phyloP scores from a whole-genome alignment of 2,329 filamentous ascomycete genomes.

The Coleophoma cylindrospora region DNA sequence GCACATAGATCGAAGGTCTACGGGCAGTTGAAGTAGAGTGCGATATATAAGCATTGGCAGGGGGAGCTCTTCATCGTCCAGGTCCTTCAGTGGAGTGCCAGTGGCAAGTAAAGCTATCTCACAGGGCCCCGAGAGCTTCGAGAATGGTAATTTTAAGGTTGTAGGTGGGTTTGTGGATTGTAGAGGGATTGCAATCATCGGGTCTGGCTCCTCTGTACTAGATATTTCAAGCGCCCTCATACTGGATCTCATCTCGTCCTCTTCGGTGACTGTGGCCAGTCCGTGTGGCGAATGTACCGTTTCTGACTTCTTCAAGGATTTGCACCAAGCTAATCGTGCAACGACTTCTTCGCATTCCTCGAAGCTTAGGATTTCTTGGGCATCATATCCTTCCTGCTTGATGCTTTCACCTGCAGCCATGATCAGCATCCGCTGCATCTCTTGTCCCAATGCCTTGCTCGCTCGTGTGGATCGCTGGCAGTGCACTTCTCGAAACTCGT shows the following conservation, averaged over 20 bases:
- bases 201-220: slow-evolving; percentile 9
- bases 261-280: slow-evolving; percentile 50
- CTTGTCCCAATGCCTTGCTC: slow-evolving; percentile 65
- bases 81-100: slow-evolving; percentile 45
- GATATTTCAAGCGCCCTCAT: slow-evolving; percentile 18
- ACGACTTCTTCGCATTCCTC: slow-evolving; percentile 79
- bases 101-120: slow-evolving; percentile 71
- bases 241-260: slow-evolving; percentile 41
- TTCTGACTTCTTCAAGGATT: slow-evolving; percentile 15
- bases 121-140: slow-evolving; percentile 66
- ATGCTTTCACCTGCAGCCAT: slow-evolving; percentile 30
- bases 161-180: slow-evolving; percentile 39
- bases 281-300: slow-evolving; percentile 21
- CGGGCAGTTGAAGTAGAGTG: slow-evolving; percentile 66
- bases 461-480: slow-evolving; percentile 68
- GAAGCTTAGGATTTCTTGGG: slow-evolving; percentile 48
- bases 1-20: slow-evolving; percentile 79
- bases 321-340: slow-evolving; percentile 75
- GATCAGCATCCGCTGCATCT: slow-evolving; percentile 61
- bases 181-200: slow-evolving; percentile 35
- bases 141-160: slow-evolving; percentile 62
- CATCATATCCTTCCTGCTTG: slow-evolving; percentile 15
- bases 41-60: slow-evolving; percentile 73
- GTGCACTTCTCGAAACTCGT: slow-evolving; percentile 81
- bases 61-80: slow-evolving; percentile 84